Evolutionary conservation across 208 protist species (phyloP).

Genomic region (Trypanosomatidae sp.): DNA sequence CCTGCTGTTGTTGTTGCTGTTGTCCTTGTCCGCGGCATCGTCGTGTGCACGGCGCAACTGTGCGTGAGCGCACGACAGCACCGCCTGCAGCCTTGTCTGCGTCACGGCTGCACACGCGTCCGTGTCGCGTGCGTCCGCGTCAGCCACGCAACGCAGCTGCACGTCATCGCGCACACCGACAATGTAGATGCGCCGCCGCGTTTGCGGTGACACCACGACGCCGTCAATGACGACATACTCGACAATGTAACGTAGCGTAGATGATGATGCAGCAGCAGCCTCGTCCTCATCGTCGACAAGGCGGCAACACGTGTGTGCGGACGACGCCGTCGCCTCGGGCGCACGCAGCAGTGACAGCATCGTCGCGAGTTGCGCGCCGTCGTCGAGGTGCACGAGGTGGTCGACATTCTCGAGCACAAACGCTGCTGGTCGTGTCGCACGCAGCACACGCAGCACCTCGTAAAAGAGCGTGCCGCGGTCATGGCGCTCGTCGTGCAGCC

Average conservation of each 20-base stretch:
- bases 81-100: no score
- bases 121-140: no score
- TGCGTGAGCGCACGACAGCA: neutral
- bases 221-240: constrained; percentile 19
- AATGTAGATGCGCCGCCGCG: neutral
- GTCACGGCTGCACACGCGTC: no score
- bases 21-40: no score
- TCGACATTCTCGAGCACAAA: constrained; percentile 84
- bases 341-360: constrained; percentile 17
- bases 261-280: neutral
- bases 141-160: constrained; percentile 22
- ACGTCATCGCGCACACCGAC: constrained; percentile 18
- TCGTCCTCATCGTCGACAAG: neutral
- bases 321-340: constrained; percentile 1
- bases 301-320: no score
- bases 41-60: no score
- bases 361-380: constrained; percentile 19
- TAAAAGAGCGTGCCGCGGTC: constrained; percentile 58
- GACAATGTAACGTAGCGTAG: neutral
- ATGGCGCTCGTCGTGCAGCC: constrained; percentile 31
- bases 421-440: constrained; percentile 11
- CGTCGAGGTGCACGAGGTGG: constrained; percentile 34
- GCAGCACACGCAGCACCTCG: constrained; percentile 59
- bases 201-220: neutral
- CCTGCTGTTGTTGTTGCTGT: no score